Base-by-base conservation (phyloP, 1,284 basidiomycete genomes). In the Polyporus tsugae region DNA sequence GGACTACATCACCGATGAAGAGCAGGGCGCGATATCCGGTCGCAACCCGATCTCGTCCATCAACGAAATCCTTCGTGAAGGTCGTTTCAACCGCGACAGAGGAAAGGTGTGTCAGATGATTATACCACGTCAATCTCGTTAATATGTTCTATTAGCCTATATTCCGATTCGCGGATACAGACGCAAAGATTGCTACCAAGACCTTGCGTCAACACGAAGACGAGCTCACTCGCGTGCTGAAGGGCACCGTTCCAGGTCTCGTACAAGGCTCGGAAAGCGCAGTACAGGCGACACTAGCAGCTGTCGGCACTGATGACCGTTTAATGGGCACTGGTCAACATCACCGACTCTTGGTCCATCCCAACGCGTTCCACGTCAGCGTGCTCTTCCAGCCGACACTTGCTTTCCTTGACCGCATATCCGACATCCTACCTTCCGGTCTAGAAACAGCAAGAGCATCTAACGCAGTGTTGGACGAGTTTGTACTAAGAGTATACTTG, bases 321-420 rank as follows among this genome's bases (percentile, higher is more conserved):
- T 80, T 91, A 65, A 82, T 92, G 11, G 90, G 90, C 38, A 84
- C 84, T 10, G 91, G 90, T 53, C 91, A 94, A 60, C 92, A 92
- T 64, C 96, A 99, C 82, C 90, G 94, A 33, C 84, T 94, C 25
- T 86, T 99, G 38, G 93, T 98, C 70, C 91, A 91, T 70, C 92
- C 98, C 1, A 95, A 99, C 78, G 94, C 96, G 0, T 99, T 99
- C 83, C 96, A 98, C 81, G 95, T 99, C 62, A 94, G 91, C 62
- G 90, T 97, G 15, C 84, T 99, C 15, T 98, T 99, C 81, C 95
- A 95, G 73, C 97, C 98, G 0, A 97, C 96, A 7, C 82, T 98
- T 11, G 84, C 91, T 0, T 99, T 98, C 79, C 85, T 99, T 70
- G 87, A 93, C 67, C 89, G 93, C 17, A 83, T 94, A 53, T 81